These are phyloP conservation scores for Crithidia fasciculata DNA, from an alignment of 208 protist genomes.

Conservation along the genomic window DNA sequence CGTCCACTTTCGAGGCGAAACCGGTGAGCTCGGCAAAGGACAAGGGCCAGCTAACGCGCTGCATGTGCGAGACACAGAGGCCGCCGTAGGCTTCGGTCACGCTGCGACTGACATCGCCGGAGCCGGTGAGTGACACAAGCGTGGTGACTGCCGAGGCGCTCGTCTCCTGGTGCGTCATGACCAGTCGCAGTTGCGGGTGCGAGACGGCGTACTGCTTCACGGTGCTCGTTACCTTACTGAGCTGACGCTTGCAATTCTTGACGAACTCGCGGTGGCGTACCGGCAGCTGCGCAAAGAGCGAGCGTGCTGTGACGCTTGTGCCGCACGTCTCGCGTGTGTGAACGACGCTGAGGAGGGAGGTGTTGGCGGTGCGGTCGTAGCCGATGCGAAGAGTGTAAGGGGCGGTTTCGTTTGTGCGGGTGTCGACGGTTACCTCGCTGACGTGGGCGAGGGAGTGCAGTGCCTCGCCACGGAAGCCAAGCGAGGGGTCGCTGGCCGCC, in stretches of 20 bases:
- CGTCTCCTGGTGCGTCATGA: slow-evolving; percentile 67
- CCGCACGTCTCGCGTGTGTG: slow-evolving; percentile 45
- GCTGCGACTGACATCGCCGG: slow-evolving; percentile 59
- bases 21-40: slow-evolving; percentile 66
- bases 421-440: slow-evolving; percentile 75
- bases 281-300: slow-evolving; percentile 88
- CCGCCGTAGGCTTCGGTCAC: slow-evolving; percentile 86
- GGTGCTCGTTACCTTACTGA: slow-evolving; percentile 52
- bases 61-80: slow-evolving; percentile 58
- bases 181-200: slow-evolving; percentile 70
- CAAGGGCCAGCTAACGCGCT: slow-evolving; percentile 58
- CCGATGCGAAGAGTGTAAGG: slow-evolving; percentile 46
- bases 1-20: slow-evolving; percentile 64
- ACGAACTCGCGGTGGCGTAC: slow-evolving; percentile 90
- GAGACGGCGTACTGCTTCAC: slow-evolving; percentile 90
- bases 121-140: slow-evolving; percentile 77
- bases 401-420: slow-evolving; percentile 49
- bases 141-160: slow-evolving; percentile 47
- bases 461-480: slow-evolving; percentile 98
- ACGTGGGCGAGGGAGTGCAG: slow-evolving; percentile 92
- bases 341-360: slow-evolving; percentile 20
- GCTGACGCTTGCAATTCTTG: slow-evolving; percentile 76
- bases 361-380: slow-evolving; percentile 46
- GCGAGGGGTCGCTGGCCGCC: slow-evolving; percentile 34
- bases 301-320: slow-evolving; percentile 78